These are phyloP conservation scores for Neocatenulostroma microsporum DNA, from an alignment of 2,329 filamentous ascomycete genomes.

Conservation along the genomic window DNA sequence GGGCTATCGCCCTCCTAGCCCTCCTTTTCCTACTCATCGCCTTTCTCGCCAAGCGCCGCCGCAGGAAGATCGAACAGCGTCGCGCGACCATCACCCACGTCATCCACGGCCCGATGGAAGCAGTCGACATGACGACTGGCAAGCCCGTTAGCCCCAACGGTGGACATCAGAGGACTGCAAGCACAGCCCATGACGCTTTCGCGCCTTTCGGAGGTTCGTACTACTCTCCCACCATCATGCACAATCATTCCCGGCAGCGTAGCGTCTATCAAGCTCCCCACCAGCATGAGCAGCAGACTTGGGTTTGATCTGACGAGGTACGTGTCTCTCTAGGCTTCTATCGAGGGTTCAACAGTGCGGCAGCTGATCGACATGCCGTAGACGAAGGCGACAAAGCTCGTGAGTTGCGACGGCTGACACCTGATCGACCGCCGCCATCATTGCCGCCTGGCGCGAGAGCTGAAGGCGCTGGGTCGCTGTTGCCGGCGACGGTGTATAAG, in stretches of 20 bases:
- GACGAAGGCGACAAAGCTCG: constrained; percentile 7
- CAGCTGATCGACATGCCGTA: constrained; percentile 17
- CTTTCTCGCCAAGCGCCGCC: constrained; percentile 11
- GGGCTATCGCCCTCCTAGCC: constrained; percentile 12
- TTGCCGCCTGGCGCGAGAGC: constrained; percentile 4
- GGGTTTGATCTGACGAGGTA: constrained; percentile 22
- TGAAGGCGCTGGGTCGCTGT: background rate
- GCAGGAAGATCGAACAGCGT: constrained; percentile 18
- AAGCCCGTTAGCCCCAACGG: constrained; percentile 1
- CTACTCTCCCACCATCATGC: constrained; percentile 13
- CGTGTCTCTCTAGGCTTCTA: constrained; percentile 15
- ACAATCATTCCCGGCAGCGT: constrained; percentile 22
- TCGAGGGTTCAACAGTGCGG: constrained; percentile 5
- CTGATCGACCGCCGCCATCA: constrained; percentile 3
- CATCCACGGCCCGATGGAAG: constrained; percentile 11
- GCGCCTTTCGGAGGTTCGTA: constrained; percentile 24
- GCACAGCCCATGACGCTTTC: constrained; percentile 22
- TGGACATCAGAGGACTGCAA: constrained; percentile 17
- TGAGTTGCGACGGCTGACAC: constrained; percentile 1
- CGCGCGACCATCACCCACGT: constrained; percentile 13
- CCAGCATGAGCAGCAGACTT: constrained; percentile 13
- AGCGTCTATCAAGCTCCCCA: constrained; percentile 21
- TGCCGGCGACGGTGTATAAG: constrained; percentile 9
- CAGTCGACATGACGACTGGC: background rate
- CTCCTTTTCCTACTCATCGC: constrained; percentile 14